A percentile compares a stretch with the other conserved stretches of the same genome.
Conservation (phyloP, 164 flowering plant genomes). For the Kalanchoe fedtschenkoi region DNA sequence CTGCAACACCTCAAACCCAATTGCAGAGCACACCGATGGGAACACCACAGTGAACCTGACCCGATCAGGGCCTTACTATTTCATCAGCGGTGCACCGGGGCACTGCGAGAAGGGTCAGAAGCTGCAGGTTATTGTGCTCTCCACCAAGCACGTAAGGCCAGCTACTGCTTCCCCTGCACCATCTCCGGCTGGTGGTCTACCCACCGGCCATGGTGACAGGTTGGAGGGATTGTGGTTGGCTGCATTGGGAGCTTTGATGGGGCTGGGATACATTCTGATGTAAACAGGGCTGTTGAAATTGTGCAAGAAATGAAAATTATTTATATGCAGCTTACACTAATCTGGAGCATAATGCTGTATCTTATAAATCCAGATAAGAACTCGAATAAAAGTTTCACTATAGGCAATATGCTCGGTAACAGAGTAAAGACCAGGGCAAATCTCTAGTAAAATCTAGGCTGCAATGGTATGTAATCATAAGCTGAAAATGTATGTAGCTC, state of each 20-base stretch:
- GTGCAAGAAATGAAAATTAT: background rate
- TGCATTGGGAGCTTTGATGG: constrained; percentile 13
- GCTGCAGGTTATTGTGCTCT: constrained; percentile 39
- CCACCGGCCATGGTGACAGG: constrained; percentile 25
- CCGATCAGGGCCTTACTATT: constrained; percentile 39
- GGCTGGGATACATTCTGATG: constrained; percentile 9
- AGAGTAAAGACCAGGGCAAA: too few relatives aligned
- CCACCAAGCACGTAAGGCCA: constrained; percentile 12
- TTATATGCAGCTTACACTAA: too few relatives aligned
- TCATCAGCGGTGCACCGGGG: constrained; percentile 42
- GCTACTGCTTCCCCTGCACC: constrained; percentile 31
- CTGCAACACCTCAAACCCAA: constrained; percentile 18
- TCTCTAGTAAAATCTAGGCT: too few relatives aligned
- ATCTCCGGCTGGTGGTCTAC: constrained; percentile 30
- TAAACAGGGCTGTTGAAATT: background rate
- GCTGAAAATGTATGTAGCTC: too few relatives aligned
- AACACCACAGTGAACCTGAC: constrained; percentile 31
- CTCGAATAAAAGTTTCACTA: too few relatives aligned
- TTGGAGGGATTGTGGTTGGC: constrained; percentile 8
- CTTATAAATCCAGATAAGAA: background rate
- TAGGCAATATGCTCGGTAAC: too few relatives aligned
- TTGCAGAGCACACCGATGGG: constrained; percentile 14
- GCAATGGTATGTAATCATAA: too few relatives aligned
- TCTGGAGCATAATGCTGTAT: background rate
- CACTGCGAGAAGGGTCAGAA: constrained; percentile 49